phyloP scores from a whole-genome alignment of 805 yeast species.

The Starmerella khaoyaiensis region DNA sequence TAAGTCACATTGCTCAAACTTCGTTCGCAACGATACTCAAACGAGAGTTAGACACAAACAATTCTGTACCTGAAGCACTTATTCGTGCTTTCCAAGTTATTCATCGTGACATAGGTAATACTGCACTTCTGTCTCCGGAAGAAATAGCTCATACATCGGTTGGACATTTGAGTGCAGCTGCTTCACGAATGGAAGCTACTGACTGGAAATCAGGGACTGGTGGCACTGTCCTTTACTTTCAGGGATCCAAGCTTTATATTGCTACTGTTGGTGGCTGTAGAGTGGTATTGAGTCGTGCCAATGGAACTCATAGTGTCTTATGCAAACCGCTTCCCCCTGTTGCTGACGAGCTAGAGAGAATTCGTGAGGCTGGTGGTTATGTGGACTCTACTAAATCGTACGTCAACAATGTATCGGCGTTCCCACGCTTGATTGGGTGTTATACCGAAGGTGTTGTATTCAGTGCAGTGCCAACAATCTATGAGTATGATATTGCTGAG shows the following conservation, averaged over 20 bases:
- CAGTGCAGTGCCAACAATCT: conserved; percentile 64
- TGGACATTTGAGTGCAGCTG: conserved; percentile 41
- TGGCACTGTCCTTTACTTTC: conserved; percentile 66
- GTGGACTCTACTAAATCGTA: conserved; percentile 74
- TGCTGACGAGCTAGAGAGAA: conserved; percentile 62
- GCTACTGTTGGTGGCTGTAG: conserved; percentile 89
- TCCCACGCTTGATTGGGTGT: conserved; percentile 87
- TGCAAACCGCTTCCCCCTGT: conserved; percentile 69
- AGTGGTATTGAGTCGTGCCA: conserved; percentile 63
- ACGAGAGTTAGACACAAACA: conserved; percentile 43
- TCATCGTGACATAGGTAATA: conserved; percentile 66
- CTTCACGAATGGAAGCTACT: conserved; percentile 43
- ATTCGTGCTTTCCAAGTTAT: conserved; percentile 67
- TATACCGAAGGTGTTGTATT: conserved; percentile 76
- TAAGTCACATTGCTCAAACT: conserved; percentile 62
- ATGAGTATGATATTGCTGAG: conserved; percentile 45
- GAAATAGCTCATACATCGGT: conserved; percentile 30
- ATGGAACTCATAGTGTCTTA: conserved; percentile 65
- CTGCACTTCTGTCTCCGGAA: conserved; percentile 23
- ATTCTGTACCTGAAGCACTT: conserved; percentile 57
- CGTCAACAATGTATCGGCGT: conserved; percentile 59
- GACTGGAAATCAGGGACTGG: conserved; percentile 77
- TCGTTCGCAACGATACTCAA: conserved; percentile 54
- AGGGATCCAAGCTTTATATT: conserved; percentile 54
- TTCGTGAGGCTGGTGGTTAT: conserved; percentile 82